These are phyloP conservation scores for Penicillium cosmopolitanum DNA, from an alignment of 495 filamentous ascomycete genomes.

Conservation along the genomic window DNA sequence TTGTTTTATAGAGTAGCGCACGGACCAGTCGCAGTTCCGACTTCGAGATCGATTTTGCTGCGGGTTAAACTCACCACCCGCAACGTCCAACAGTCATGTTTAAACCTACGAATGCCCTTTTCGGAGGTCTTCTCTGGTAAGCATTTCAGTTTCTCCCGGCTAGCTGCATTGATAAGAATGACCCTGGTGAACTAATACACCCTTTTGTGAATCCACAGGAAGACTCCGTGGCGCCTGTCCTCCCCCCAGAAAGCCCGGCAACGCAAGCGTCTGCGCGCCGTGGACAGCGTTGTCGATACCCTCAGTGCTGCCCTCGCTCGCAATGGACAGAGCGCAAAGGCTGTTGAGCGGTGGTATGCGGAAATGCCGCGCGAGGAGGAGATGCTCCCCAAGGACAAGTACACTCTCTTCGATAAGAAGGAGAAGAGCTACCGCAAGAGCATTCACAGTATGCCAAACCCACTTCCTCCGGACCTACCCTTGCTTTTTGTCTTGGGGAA, in stretches of 20 bases:
- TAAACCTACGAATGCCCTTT: slow-evolving; percentile 73
- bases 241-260: slow-evolving; percentile 87
- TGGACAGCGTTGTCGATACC: slow-evolving; percentile 80
- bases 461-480: not conserved
- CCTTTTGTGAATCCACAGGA: slow-evolving; percentile 59
- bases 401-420: slow-evolving; percentile 96
- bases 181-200: slow-evolving; percentile 2
- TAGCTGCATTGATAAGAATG: not conserved
- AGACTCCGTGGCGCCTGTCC: slow-evolving; percentile 97
- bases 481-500: not conserved
- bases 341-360: slow-evolving; percentile 83
- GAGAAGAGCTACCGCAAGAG: slow-evolving; percentile 94
- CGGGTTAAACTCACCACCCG: slow-evolving; percentile 14
- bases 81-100: slow-evolving; percentile 53
- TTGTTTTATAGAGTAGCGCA: slow-evolving; percentile 22
- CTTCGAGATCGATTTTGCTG: slow-evolving; percentile 36
- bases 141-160: not conserved
- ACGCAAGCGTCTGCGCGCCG: slow-evolving; percentile 78
- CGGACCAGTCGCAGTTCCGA: slow-evolving; percentile 34
- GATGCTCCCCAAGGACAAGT: slow-evolving; percentile 96
- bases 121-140: slow-evolving; percentile 84
- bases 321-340: slow-evolving; percentile 67
- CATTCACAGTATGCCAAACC: slow-evolving; percentile 80
- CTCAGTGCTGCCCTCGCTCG: slow-evolving; percentile 75
- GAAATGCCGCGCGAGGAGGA: slow-evolving; percentile 97